Evolutionary conservation across 1,139 yeast species (phyloP), one percentile per base, ranked within the genome.

Genomic region (Zhuliangozyma blackwelliae): DNA sequence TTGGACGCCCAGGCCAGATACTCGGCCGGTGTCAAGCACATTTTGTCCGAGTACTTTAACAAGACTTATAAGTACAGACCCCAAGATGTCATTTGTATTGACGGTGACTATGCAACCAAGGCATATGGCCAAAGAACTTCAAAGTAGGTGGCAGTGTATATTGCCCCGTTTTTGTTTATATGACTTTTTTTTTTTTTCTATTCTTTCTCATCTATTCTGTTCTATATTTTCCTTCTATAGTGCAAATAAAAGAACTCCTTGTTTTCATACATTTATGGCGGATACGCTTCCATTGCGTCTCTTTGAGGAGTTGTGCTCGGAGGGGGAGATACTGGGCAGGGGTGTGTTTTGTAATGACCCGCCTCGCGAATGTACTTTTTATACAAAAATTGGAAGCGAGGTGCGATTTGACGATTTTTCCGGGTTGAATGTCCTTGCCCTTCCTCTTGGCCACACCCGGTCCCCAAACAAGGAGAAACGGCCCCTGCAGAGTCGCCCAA

Each of bases 1-100:
- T 65, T 85, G 49, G 94, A 84, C 59, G 92, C 95, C 32, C 94
- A 85, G 65, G 67, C 68, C 30, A 72, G 94, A 52, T 85, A 85
- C 51, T 78, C 92, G 22, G 61, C 60, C 16, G 95, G 95, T 39
- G 81, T 80, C 35, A 74, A 79, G 65, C 63, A 63, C 46, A 82
- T 85, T 49, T 73, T 85, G 62, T 66, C 71, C 40, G 71, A 79
- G 29, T 84, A 77, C 65, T 77, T 85, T 57, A 53, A 74, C 39
- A 77, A 79, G 35, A 79, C 75, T 55, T 57, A 59, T 40, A 86
- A 83, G 52, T 85, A 83, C 67, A 72, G 82, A 48, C 83, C 86
- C 10, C 80, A 81, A 54, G 90, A 85, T 57, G 59, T 85, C 44
- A 85, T 85, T 58, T 82, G 82, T 43, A 74, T 77, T 46, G 68